Evolutionary conservation across 495 filamentous ascomycete genomes (phyloP).

Genomic region (Penicillium nucicola): DNA sequence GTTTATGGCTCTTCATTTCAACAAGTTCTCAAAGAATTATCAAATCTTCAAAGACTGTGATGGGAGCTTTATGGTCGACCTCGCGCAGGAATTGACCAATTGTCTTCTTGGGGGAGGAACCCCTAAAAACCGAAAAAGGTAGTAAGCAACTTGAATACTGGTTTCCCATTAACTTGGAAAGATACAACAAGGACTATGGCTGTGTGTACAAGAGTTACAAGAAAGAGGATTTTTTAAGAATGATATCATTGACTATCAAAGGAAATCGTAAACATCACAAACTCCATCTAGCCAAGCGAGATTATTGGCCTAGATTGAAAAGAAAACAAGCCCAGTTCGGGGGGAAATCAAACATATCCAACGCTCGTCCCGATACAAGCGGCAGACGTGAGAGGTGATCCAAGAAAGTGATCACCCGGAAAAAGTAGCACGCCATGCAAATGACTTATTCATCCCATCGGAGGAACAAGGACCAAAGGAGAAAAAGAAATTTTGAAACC

Average conservation of each 20-base stretch:
- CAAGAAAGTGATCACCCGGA: constrained; percentile 18
- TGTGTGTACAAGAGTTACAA: not conserved
- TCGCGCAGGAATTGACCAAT: too few species aligned
- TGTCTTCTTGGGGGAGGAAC: too few species aligned
- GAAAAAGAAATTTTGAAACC: constrained; percentile 27
- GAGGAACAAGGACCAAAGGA: constrained; percentile 15
- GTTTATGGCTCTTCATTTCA: too few species aligned
- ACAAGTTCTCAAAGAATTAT: too few species aligned
- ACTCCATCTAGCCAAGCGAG: constrained; percentile 17
- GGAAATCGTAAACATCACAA: constrained; percentile 7
- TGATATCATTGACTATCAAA: constrained; percentile 21
- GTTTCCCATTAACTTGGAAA: too few species aligned
- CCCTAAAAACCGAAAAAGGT: too few species aligned
- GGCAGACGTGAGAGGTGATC: constrained; percentile 15
- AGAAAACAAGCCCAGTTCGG: constrained; percentile 11
- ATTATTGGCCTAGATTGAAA: constrained; percentile 13
- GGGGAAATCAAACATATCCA: constrained; percentile 20
- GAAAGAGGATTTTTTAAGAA: constrained; percentile 1
- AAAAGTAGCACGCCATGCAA: constrained; percentile 32
- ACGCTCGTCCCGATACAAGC: constrained; percentile 28
- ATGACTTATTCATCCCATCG: constrained; percentile 18
- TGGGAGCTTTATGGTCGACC: too few species aligned
- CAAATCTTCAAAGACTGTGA: too few species aligned
- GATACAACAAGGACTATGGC: too few species aligned
- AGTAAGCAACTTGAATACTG: too few species aligned